Conservation (phyloP, 1,139 yeast species). For the Candida frijolesensis region DNA sequence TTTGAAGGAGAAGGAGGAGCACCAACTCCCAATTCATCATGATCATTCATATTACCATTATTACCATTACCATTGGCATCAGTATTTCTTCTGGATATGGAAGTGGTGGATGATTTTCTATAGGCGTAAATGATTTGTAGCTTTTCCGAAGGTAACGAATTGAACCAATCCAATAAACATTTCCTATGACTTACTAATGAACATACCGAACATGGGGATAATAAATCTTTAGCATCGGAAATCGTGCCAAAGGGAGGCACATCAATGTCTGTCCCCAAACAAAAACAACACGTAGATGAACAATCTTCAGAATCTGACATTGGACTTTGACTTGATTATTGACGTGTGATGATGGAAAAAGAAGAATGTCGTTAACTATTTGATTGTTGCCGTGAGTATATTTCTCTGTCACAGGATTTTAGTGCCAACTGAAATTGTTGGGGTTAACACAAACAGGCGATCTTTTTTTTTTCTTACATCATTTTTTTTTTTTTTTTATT, state of each 20-base stretch:
- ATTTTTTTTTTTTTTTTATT: background rate
- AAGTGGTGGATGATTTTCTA: background rate
- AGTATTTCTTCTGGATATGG: slow-evolving; percentile 6
- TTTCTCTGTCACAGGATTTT: too few species aligned
- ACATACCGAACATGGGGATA: slow-evolving; percentile 47
- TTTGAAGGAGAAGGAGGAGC: slow-evolving; percentile 14
- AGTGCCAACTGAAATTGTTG: background rate
- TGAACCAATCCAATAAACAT: slow-evolving; percentile 49
- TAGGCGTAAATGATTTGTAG: slow-evolving; percentile 26
- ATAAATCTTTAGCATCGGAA: slow-evolving; percentile 41
- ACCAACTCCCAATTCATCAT: slow-evolving; percentile 20
- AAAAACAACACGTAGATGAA: slow-evolving; percentile 34
- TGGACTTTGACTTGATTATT: background rate
- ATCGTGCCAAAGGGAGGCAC: slow-evolving; percentile 44
- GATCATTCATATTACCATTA: slow-evolving; percentile 2
- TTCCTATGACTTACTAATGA: slow-evolving; percentile 40
- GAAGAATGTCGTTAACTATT: background rate
- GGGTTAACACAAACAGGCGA: background rate
- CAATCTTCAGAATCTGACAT: slow-evolving; percentile 5
- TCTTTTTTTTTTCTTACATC: background rate
- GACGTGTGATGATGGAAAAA: background rate
- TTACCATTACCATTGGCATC: background rate
- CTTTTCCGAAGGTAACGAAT: slow-evolving; percentile 36
- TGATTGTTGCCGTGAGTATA: too few species aligned
- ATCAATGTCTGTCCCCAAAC: slow-evolving; percentile 43